Percentiles rank a stretch among this genome's conserved stretches.
These are phyloP conservation scores for Sonneratia alba DNA, from an alignment of 345 rosid species.

Conservation along the genomic window DNA sequence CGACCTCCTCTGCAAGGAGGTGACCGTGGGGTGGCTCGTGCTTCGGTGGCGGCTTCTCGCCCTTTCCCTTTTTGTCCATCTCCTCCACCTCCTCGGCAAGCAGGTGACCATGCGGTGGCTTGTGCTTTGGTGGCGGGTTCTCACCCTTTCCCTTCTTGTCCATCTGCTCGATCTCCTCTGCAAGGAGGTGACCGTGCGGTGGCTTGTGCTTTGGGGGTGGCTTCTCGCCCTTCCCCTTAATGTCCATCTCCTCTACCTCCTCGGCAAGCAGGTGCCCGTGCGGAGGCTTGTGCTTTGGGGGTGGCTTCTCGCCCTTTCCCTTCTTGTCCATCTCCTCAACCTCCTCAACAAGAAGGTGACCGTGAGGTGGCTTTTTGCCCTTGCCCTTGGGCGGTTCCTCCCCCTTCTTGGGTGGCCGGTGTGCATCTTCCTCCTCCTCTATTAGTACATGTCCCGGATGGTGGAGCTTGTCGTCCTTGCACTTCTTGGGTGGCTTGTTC, in stretches of 20 bases:
- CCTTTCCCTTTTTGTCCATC: background rate
- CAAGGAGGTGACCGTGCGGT: no score
- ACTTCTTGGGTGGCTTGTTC: constrained; percentile 4
- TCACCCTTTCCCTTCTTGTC: no score
- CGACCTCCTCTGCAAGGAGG: background rate
- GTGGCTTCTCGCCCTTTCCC: no score
- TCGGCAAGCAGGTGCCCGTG: background rate
- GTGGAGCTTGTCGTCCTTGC: constrained; percentile 3
- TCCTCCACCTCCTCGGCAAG: no score
- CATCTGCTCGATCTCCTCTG: no score
- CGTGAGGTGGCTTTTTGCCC: background rate
- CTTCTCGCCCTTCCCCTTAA: no score
- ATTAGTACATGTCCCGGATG: constrained; percentile 10
- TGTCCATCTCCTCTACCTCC: no score
- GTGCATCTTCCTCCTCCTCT: constrained; percentile 11
- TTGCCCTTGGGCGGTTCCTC: constrained; percentile 11
- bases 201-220: no score
- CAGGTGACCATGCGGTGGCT: no score
- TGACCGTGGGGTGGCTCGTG: background rate
- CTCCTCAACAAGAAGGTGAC: background rate
- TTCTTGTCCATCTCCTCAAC: no score
- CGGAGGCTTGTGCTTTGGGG: background rate
- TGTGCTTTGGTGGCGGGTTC: no score
- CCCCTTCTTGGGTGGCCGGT: constrained; percentile 6
- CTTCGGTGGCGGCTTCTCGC: background rate